Conservation (phyloP, 495 filamentous ascomycete genomes). For the Bryoglossum gracile region DNA sequence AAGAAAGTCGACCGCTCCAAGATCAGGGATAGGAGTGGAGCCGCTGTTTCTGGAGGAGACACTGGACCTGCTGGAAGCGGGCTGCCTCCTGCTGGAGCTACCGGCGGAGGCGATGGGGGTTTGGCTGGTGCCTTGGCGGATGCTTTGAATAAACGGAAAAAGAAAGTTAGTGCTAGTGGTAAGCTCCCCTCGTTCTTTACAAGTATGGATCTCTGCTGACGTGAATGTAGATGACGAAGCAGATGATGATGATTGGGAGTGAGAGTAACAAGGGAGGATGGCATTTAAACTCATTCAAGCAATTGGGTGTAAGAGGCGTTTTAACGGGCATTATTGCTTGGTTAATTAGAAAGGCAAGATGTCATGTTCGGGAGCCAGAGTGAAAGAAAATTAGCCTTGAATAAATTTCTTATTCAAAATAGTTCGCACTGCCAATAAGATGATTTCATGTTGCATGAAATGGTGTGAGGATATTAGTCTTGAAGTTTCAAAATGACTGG, state of each 20-base stretch:
- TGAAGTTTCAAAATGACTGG: no score
- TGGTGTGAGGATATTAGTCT: no score
- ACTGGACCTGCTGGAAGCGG: conserved; percentile 49
- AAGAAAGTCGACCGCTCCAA: conserved; percentile 74
- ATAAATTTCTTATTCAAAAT: no score
- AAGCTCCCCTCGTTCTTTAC: conserved; percentile 37
- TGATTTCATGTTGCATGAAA: no score
- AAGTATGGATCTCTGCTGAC: conserved; percentile 12
- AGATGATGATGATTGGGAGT: conserved; percentile 70
- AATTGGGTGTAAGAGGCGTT: conserved; percentile 2
- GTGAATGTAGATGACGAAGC: conserved; percentile 66
- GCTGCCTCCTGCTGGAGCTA: conserved; percentile 38
- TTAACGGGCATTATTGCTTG: conserved; percentile 3
- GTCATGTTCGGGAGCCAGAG: neutral
- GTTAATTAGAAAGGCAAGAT: conserved; percentile 7
- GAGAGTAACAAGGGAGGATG: neutral
- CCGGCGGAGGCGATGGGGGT: conserved; percentile 47
- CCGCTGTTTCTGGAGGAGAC: conserved; percentile 54
- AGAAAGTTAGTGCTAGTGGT: conserved; percentile 88
- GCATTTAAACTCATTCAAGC: no score
- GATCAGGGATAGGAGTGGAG: conserved; percentile 74
- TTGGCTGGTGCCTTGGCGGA: conserved; percentile 77
- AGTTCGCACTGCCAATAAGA: no score
- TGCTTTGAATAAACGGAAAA: conserved; percentile 70
- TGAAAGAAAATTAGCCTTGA: neutral